Evolutionary conservation across 257 asterid species (phyloP), one percentile per base, ranked within the genome.

Genomic region (Anisodus tanguticus): DNA sequence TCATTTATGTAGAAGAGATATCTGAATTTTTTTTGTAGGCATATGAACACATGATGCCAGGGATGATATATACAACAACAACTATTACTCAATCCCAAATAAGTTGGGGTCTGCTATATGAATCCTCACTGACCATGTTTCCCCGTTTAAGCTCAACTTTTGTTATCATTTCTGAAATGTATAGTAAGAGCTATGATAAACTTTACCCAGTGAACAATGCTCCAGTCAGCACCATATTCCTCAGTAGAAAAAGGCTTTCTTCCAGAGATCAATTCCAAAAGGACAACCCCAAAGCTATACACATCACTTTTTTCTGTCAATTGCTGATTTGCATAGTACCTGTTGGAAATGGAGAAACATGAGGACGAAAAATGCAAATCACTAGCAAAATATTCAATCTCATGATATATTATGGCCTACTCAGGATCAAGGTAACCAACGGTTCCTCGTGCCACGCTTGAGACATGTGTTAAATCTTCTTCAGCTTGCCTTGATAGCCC

Each of bases 401-500:
- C 39, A 71, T 49, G 39, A 59, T 37, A 37, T 41, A 51, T 51
- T 54, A 67, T 63, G 51, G 78, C 98, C 86, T 90, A 96, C 99
- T 95, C 99, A 9, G 99, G 99, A 84, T 97, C 99, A 35, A 97
- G 98, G 85, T 97, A 97, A 85, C 99, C 99, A 49, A 95, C 93
- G 76, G 99, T 97, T 88, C 98, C 99, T 82, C 97, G 91, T 22
- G 99, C 99, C 82, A 95, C 96, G 59, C 99, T 97, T 39, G 99
- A 97, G 87, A 95, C 80, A 84, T 97, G 98, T 72, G 98, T 93
- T 66, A 92, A 85, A 86, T 96, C 98, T 86, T 93, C 99, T 87
- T 97, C 99, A 58, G 99, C 95, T 90, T 94, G 98, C 89, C 98
- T 94, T 8, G 99, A 97, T 17, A 97, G 94, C 78, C 99, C 99